phyloP scores from a whole-genome alignment of 2,329 filamentous ascomycete species.

The Penicillium griseofulvum region DNA sequence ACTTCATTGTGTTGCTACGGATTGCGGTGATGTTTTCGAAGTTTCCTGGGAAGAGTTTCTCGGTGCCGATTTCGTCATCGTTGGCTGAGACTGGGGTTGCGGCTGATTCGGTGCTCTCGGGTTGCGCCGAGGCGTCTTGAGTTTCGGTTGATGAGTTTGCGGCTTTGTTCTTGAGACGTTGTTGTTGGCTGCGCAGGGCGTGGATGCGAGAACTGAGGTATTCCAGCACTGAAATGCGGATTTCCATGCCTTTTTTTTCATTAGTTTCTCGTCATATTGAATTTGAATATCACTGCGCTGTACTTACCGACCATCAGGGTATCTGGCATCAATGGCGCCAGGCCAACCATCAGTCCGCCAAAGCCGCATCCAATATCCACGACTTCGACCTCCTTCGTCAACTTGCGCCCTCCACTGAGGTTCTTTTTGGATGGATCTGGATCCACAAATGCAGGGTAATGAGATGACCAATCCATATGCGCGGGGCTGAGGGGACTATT shows the following conservation, averaged over 20 bases:
- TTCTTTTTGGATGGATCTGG: constrained; percentile 35
- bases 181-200: constrained; percentile 62
- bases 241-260: constrained; percentile 73
- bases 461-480: constrained; percentile 85
- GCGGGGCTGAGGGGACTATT: constrained; percentile 71
- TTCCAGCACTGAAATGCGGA: constrained; percentile 82
- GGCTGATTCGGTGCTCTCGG: neutral
- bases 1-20: constrained; percentile 97
- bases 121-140: neutral
- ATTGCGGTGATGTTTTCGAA: constrained; percentile 90
- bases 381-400: constrained; percentile 75
- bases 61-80: constrained; percentile 22
- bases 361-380: constrained; percentile 98
- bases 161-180: constrained; percentile 22
- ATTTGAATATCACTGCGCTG: neutral
- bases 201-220: constrained; percentile 86
- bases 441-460: constrained; percentile 72
- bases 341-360: constrained; percentile 81
- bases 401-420: constrained; percentile 35
- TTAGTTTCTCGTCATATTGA: neutral
- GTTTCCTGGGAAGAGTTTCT: constrained; percentile 34
- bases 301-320: constrained; percentile 74
- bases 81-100: constrained; percentile 4
- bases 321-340: constrained; percentile 77
- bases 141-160: constrained; percentile 9